Percentiles rank a stretch among this genome's conserved stretches.
These are phyloP conservation scores for Lecanosticta acicola DNA, from an alignment of 2,329 filamentous ascomycete species.

Conservation along the genomic window DNA sequence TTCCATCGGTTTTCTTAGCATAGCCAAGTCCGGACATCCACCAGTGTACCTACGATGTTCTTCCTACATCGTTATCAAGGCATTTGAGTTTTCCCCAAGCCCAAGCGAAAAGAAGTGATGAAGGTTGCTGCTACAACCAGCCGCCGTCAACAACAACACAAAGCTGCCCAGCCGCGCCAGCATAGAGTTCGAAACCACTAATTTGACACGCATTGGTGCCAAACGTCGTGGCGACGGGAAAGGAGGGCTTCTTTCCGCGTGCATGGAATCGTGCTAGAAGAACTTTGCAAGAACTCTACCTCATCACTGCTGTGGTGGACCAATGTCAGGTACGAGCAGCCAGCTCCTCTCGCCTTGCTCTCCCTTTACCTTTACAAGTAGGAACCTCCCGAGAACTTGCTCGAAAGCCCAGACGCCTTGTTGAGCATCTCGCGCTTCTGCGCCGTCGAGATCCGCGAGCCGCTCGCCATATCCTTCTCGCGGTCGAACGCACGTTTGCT, in stretches of 20 bases:
- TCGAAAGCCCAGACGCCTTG: slow-evolving; percentile 74
- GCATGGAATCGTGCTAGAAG: slow-evolving; percentile 3
- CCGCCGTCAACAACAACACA: not conserved
- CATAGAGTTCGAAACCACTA: not conserved
- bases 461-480: slow-evolving; percentile 87
- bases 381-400: slow-evolving; percentile 69
- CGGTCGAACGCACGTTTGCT: slow-evolving; percentile 82
- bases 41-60: too few relatives aligned
- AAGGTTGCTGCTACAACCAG: not conserved
- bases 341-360: not conserved
- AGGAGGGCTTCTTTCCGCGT: too few relatives aligned
- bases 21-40: too few relatives aligned
- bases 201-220: not conserved
- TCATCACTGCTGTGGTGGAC: not conserved
- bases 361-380: slow-evolving; percentile 42
- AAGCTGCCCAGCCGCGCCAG: not conserved
- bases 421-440: slow-evolving; percentile 74
- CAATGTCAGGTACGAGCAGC: too few relatives aligned
- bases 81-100: too few relatives aligned
- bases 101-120: not conserved
- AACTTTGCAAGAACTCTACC: not conserved
- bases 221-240: not conserved
- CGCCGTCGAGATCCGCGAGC: slow-evolving; percentile 59
- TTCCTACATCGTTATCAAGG: too few relatives aligned
- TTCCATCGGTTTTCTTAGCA: too few relatives aligned